Percentiles rank a stretch among this genome's conserved stretches.
Conservation (phyloP, 495 filamentous ascomycete species). For the Schizothecium vesticola region DNA sequence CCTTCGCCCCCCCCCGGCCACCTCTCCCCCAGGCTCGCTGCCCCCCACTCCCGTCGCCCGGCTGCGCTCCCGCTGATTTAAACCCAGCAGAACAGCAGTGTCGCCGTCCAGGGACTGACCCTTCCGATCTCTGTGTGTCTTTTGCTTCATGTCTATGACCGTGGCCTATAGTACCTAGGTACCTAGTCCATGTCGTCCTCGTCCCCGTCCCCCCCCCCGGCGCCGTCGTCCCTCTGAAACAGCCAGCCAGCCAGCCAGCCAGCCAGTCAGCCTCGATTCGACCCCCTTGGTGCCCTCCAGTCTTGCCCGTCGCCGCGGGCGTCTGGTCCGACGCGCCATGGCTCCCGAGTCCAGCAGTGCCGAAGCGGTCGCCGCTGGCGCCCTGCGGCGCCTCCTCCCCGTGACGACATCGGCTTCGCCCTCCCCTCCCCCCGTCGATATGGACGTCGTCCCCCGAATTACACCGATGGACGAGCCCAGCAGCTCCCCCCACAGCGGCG, state of each 20-base stretch:
- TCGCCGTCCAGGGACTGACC: background rate
- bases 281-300: background rate
- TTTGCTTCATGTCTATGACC: background rate
- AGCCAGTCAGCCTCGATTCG: background rate
- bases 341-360: background rate
- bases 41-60: background rate
- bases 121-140: background rate
- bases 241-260: too few relatives aligned
- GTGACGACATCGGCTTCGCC: background rate
- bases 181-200: too few relatives aligned
- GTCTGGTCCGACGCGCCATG: background rate
- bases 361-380: background rate
- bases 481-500: background rate
- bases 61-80: background rate
- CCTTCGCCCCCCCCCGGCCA: background rate
- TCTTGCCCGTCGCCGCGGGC: background rate
- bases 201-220: background rate
- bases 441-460: background rate
- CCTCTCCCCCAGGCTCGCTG: background rate
- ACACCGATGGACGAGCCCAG: background rate
- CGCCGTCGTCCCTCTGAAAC: background rate
- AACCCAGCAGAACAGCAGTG: background rate
- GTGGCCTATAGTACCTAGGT: background rate
- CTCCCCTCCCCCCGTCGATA: background rate
- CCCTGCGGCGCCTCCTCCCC: background rate